Percentiles rank a stretch among this genome's conserved stretches.
phyloP scores from a whole-genome alignment of 2,329 filamentous ascomycete species.

The Xylogone sp. region DNA sequence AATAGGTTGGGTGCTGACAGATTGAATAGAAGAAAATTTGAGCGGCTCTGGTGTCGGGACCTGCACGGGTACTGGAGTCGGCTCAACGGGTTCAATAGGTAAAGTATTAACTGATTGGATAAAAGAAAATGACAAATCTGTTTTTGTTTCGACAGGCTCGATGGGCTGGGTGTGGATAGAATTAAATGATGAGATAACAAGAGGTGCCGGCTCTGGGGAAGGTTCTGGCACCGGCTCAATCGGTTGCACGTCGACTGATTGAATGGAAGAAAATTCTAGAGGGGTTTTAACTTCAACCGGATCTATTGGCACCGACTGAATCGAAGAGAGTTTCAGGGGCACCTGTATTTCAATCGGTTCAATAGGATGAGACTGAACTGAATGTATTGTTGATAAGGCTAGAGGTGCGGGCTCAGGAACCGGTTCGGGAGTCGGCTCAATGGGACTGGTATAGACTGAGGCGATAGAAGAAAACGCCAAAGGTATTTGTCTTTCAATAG shows the following conservation, averaged over 20 bases:
- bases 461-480: conserved; percentile 26
- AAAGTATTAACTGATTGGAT: background rate
- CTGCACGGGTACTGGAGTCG: conserved; percentile 2
- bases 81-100: background rate
- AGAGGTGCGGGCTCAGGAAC: conserved; percentile 20
- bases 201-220: background rate
- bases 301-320: conserved; percentile 38
- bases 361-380: conserved; percentile 41
- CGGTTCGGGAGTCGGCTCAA: conserved; percentile 1
- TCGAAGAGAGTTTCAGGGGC: conserved; percentile 32
- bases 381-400: conserved; percentile 37
- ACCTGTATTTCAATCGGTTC: conserved; percentile 21
- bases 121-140: background rate
- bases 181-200: background rate
- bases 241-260: conserved; percentile 23
- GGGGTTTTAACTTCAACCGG: conserved; percentile 32
- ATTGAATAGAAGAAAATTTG: conserved; percentile 7
- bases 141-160: conserved; percentile 6
- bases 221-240: background rate
- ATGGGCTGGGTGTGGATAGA: conserved; percentile 24
- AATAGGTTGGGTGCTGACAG: background rate
- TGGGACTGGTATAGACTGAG: conserved; percentile 13
- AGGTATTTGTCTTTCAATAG: conserved; percentile 12
- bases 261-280: conserved; percentile 41
- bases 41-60: background rate